Evolutionary conservation across 2,329 filamentous ascomycete species (phyloP), one percentile per base, ranked within the genome.

Genomic region (Penicillium thymicola): DNA sequence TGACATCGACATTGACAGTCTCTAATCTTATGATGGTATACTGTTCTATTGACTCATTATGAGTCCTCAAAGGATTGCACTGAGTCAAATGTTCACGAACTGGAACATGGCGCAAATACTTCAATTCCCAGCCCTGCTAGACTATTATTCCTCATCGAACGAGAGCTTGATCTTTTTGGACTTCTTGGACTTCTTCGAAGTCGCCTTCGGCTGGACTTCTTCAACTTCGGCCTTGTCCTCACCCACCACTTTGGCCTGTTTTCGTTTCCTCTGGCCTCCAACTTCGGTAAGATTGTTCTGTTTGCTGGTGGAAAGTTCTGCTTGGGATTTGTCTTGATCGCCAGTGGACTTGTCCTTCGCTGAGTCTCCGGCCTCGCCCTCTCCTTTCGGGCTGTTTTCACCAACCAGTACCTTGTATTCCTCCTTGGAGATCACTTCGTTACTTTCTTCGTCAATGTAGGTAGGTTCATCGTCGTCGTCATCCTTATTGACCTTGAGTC

Each of bases 141-240:
- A 8, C 14, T 21, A 46, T 58, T 57, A 66, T 43, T 70, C 70
- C 27, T 78, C 74, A 44, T 77, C 73, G 61, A 78, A 78, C 2
- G 76, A 78, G 14, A 78, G 68, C 60, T 78, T 78, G 59, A 78
- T 75, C 63, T 76, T 78, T 70, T 77, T 77, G 55, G 72, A 73
- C 60, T 74, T 76, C 57, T 75, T 76, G 9, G 69, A 59, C 60
- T 76, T 77, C 47, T 67, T 67, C 45, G 64, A 55, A 37, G 62
- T 58, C 5, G 64, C 61, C 51, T 68, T 69, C 47, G 62, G 57
- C 41, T 53, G 61, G 25, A 51, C 53, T 32, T 67, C 62, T 38
- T 68, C 59, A 30, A 63, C 50, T n/a, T 66, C 65, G 23, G 61
- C 49, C 9, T 61, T 62, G n/a, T 73, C 72, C 6, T 73, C 72